Base-by-base conservation (phyloP, 1,284 basidiomycete genomes). In the Tilletiopsis washingtonensis region DNA sequence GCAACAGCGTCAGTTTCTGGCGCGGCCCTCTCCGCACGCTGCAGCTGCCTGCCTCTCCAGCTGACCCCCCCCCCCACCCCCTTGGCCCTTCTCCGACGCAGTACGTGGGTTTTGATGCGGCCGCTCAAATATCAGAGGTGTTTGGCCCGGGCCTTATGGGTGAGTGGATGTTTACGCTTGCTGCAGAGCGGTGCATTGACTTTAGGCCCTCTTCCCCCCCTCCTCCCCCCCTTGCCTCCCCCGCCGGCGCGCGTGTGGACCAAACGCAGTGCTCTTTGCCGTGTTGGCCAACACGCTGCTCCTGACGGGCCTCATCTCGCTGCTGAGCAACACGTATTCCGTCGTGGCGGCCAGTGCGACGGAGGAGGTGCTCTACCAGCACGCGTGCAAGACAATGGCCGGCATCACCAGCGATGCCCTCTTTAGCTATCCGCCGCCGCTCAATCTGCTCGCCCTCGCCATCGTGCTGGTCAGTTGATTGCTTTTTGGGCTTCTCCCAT, bases 331-430 rank as follows among this genome's bases (percentile, higher is more conserved):
- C 71, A 96, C 91, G 0, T 96, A 94, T 72, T 83, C 88, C 0
- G 86, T 81, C 17, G 89, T 94, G 64, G 91, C 84, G 56, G 84
- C 88, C 61, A 91, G 94, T 75, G 91, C 91, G 17, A 82, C 82
- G 11, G 88, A 90, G 4, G 91, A 94, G 78, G 86, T 85, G 3
- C 89, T 93, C 87, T 94, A 91, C 73, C 80, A 91, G 45, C 84
- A 84, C 69, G 89, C 90, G 82, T 9, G 74, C 56, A 46, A 53
- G 45, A 56, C 55, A 21, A 41, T 52, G 23, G 50, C 26, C 43
- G 87, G 85, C 12, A 85, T 88, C 44, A 88, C 87, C 63, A 83
- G 84, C 43, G 91, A 94, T 68, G 88, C 83, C 2, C 75, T 96
- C 14, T 94, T 94, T 74, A 89, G 86, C 25, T 96, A 94, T 69